phyloP scores from a whole-genome alignment of 1,284 basidiomycete genomes.

The Malassezia furfur region DNA sequence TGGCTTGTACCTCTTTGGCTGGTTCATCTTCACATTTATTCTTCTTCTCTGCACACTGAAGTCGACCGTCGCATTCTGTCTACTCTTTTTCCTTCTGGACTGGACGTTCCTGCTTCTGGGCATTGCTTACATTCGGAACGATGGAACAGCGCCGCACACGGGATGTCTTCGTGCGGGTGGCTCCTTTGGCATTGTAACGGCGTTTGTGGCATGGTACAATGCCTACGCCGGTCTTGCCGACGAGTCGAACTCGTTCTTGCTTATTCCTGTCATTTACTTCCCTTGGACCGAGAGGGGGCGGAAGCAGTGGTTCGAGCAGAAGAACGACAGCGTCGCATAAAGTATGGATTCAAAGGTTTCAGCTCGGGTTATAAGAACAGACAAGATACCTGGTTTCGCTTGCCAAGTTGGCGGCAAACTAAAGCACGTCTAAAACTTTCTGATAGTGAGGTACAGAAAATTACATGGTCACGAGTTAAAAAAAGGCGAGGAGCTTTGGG shows the following conservation, averaged over 20 bases:
- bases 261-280: conserved; percentile 12
- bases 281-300: conserved; percentile 8
- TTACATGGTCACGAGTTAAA: too few relatives aligned
- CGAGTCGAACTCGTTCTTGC: conserved; percentile 13
- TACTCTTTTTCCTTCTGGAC: conserved; percentile 65
- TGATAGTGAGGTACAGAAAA: too few relatives aligned
- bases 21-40: conserved; percentile 44
- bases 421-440: too few relatives aligned
- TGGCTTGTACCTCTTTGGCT: conserved; percentile 32
- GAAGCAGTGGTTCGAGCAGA: background rate
- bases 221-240: conserved; percentile 51
- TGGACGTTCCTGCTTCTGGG: conserved; percentile 52
- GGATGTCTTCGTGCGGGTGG: conserved; percentile 21
- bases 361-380: too few relatives aligned
- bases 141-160: conserved; percentile 13
- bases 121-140: conserved; percentile 29
- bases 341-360: background rate
- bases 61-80: conserved; percentile 45
- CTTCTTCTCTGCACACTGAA: conserved; percentile 32
- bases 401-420: too few relatives aligned
- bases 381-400: too few relatives aligned
- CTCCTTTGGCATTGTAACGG: conserved; percentile 19
- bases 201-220: conserved; percentile 48
- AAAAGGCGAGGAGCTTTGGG: too few relatives aligned
- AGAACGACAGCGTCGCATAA: background rate